These are phyloP conservation scores for Phalaenopsis equestris DNA, from an alignment of 106 monocot species.

Conservation along the genomic window DNA sequence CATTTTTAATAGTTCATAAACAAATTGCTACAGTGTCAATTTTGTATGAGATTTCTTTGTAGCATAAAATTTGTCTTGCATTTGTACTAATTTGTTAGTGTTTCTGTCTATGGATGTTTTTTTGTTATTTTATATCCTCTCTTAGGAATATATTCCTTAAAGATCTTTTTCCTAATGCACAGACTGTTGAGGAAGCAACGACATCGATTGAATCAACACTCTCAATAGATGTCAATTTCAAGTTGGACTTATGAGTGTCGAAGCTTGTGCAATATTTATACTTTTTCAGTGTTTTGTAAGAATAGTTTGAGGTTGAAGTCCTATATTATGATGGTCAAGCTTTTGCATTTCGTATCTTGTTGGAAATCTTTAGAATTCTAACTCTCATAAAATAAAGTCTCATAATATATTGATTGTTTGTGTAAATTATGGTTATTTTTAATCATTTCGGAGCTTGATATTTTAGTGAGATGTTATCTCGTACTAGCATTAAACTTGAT, in stretches of 20 bases:
- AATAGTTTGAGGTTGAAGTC: not conserved
- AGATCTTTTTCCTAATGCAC: not conserved
- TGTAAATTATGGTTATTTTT: too few species aligned
- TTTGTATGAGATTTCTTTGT: not conserved
- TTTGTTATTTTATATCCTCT: not conserved
- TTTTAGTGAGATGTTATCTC: too few species aligned
- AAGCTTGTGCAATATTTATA: not conserved
- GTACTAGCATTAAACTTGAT: too few species aligned
- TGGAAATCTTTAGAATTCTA: too few species aligned
- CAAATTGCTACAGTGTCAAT: not conserved
- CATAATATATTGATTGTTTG: too few species aligned
- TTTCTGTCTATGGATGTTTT: not conserved
- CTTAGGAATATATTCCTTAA: not conserved
- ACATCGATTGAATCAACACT: slow-evolving; percentile 99
- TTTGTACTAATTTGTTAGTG: not conserved
- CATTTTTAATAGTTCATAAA: not conserved
- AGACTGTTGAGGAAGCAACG: slow-evolving; percentile 99
- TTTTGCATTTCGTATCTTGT: too few species aligned
- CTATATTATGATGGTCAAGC: not conserved
- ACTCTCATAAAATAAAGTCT: too few species aligned
- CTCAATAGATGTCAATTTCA: slow-evolving; percentile 96
- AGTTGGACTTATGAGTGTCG: slow-evolving; percentile 74
- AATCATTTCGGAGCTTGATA: too few species aligned
- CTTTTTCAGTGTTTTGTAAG: not conserved
- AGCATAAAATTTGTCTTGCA: not conserved